Evolutionary conservation across 768 basidiomycete species (phyloP), one percentile per base, ranked within the genome.

Genomic region (Pleurotus citrinopileatus): DNA sequence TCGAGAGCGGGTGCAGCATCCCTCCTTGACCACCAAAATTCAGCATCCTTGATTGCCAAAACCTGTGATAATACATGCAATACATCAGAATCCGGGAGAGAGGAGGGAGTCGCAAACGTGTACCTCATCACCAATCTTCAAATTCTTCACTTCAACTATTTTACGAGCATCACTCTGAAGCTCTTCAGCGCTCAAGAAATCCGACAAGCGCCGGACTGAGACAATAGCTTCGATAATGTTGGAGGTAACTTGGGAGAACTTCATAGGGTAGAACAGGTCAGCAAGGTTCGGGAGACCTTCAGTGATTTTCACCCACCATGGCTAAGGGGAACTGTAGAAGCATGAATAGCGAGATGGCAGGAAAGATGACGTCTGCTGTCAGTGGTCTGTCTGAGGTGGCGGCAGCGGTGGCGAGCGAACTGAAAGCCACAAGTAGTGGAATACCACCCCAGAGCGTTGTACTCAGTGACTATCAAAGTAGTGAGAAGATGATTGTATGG

Each of bases 291-390:
- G n/a, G n/a, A n/a, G n/a, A n/a, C n/a, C n/a, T n/a, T n/a, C n/a
- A n/a, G n/a, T n/a, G n/a, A n/a, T n/a, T n/a, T n/a, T n/a, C n/a
- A n/a, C n/a, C n/a, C n/a, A 88, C 87, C 89, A 92, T 89, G 2
- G 82, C 88, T 20, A 95, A 73, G 1, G 93, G 93, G 70, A 94
- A 94, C 54, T 87, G 84, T 26, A 96, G 73, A 0, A 96, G 74
- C 83, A 91, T 86, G 72, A 94, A 95, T 26, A 95, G 71, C 0
- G 91, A 87, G 57, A 98, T 94, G 0, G 91, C 86, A n/a, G 96
- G 96, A 79, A 98, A 98, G 58, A 98, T 95, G 47, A 93, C 73
- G 57, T 97, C 94, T 0, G 89, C 82, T 0, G 96, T 98, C 1
- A 98, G 69, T 3, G 94, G 91, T 25, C 66, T 77, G 0, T 77